Percentiles rank a stretch among this genome's conserved stretches.
Conservation (phyloP, 345 rosid species). For the Capsella bursapastoris region DNA sequence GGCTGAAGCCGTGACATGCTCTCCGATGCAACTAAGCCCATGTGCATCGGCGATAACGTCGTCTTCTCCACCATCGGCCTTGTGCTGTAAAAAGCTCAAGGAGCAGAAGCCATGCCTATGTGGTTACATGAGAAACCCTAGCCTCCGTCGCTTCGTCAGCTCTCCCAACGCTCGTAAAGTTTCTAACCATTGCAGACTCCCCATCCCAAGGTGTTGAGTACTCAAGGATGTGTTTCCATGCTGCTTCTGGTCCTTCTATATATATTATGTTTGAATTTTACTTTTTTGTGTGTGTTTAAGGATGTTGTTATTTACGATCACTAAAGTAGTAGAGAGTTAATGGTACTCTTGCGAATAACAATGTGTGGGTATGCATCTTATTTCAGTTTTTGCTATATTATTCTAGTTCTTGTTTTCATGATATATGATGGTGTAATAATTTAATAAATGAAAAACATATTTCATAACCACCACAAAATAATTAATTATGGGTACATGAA, state of each 20-base stretch:
- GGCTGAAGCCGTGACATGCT: constrained; percentile 75
- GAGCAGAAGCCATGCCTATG: constrained; percentile 94
- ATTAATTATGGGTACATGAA: constrained; percentile 23
- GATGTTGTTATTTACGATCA: not conserved
- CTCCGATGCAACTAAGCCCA: constrained; percentile 75
- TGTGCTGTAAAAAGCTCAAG: constrained; percentile 79
- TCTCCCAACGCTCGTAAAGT: constrained; percentile 91
- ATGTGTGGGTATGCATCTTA: constrained; percentile 38
- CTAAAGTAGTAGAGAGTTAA: not conserved
- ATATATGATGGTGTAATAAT: constrained; percentile 31
- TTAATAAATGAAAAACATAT: constrained; percentile 16
- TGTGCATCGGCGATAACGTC: constrained; percentile 83
- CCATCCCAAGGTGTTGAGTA: constrained; percentile 80
- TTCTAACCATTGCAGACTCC: constrained; percentile 79
- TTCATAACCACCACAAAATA: constrained; percentile 38
- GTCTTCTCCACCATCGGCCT: constrained; percentile 62
- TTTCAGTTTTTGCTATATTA: constrained; percentile 26
- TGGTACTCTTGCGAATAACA: constrained; percentile 29
- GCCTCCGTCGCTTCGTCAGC: constrained; percentile 67
- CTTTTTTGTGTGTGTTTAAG: constrained; percentile 28
- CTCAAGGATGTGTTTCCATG: not conserved
- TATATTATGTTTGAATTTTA: constrained; percentile 17
- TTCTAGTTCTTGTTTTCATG: constrained; percentile 24
- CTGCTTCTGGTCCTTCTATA: constrained; percentile 14
- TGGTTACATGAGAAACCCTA: constrained; percentile 78